Conservation (phyloP, 176 grass and related monocot genomes). For the Metroxylon sagu region DNA sequence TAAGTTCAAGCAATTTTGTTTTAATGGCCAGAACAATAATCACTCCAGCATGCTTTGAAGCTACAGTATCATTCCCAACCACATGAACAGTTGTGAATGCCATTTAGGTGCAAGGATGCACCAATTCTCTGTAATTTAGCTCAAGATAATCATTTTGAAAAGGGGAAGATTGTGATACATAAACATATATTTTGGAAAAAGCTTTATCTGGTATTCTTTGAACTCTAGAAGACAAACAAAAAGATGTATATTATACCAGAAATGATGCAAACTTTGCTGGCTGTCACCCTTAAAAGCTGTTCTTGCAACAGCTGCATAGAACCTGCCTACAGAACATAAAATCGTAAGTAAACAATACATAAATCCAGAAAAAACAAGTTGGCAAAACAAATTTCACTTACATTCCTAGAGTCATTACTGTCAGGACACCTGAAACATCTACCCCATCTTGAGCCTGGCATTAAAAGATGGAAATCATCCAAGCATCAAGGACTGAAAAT, state of each 20-base stretch:
- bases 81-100: too few species aligned
- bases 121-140: too few species aligned
- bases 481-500: too few species aligned
- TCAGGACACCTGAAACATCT: slow-evolving; percentile 80
- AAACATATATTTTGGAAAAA: too few species aligned
- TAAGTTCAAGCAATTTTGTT: too few species aligned
- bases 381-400: slow-evolving; percentile 43
- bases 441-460: slow-evolving; percentile 75
- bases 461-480: not conserved
- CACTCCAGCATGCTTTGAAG: too few species aligned
- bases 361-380: slow-evolving; percentile 8
- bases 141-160: too few species aligned
- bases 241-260: slow-evolving; percentile 48
- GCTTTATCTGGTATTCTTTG: too few species aligned
- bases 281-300: slow-evolving; percentile 94
- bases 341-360: slow-evolving; percentile 5
- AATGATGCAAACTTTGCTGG: slow-evolving; percentile 90
- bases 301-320: slow-evolving; percentile 95
- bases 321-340: slow-evolving; percentile 42
- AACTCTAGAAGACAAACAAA: not conserved
- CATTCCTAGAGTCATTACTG: slow-evolving; percentile 99
- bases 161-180: too few species aligned
- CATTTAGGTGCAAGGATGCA: too few species aligned
- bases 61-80: too few species aligned
- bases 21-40: too few species aligned